Evolutionary conservation across 345 rosid species (phyloP), one percentile per base, ranked within the genome.

Genomic region (Linum usitatissimum): DNA sequence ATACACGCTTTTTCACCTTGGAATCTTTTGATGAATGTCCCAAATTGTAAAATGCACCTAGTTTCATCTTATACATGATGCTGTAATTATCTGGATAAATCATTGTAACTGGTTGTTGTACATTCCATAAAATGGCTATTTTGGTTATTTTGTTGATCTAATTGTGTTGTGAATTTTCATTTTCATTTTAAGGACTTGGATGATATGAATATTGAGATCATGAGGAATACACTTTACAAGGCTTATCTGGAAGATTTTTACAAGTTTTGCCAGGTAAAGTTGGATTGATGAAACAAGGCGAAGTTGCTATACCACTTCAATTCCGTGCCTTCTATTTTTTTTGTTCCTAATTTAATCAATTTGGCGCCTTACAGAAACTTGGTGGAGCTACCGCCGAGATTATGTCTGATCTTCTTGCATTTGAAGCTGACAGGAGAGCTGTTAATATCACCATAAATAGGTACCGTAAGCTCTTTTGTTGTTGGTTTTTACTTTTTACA

Each of bases 361-460:
- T 18, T 58, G 45, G 28, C 56, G 60, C 60, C 12, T 17, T 18
- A 55, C 38, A 90, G 99, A 93, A 93, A 90, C 91, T 93, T 72
- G 99, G 99, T 61, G 99, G 97, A 20, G 99, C 99, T 36, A 93
- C 99, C 59, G 76, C 85, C 28, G 97, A 93, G 81, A 90, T 93
- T 64, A 90, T 93, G 99, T 93, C 99, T 80, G 91, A 93, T 72
- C 99, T 93, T 58, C 79, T 93, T 56, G 79, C 99, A 42, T 93
- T 93, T 71, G 99, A 93, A 76, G 99, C 97, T 38, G 99, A 90
- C 66, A 83, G 97, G 75, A 90, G 99, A 73, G 96, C 99, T 28
- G 96, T 90, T 55, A 93, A 93, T 65, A 93, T 93, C 62, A 84
- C 90, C 69, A 90, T 93, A 71, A 93, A 93, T 45, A 93, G 97